Base-by-base conservation (phyloP, 1,284 basidiomycete species). In the Marasmius oreades region DNA sequence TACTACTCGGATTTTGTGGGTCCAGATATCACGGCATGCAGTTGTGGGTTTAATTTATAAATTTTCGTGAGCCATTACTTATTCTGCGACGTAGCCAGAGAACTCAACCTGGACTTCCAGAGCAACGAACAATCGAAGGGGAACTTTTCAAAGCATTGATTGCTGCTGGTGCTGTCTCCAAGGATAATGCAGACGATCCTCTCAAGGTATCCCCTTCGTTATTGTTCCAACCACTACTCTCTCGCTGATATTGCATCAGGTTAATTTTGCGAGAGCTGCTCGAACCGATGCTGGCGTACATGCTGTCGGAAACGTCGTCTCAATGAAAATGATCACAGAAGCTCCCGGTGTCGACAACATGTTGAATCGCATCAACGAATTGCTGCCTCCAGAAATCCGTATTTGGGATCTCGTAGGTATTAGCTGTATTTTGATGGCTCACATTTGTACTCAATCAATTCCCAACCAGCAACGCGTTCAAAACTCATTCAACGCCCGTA, bases 271-370 rank as follows among this genome's bases (percentile, higher is more conserved):
- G 45, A 85, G 97, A 37, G 93, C 96, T 2, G 97, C 97, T 5
- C 80, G 97, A 2, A 99, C 97, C 0, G 97, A 99, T 70, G 92
- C 95, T 1, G 97, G 97, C 18, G 97, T 99, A 5, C 95, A 98
- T 68, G 97, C 97, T 5, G 95, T 95, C 6, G 93, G 95, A 11
- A 99, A 99, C 69, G 78, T 94, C 26, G 86, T 98, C 14, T 93
- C 92, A 7, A 79, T 97, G 70, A 98, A 97, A 72, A 80, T 96
- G 76, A 97, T 97, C 65, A 80, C 86, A 22, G 71, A 77, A 20
- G 80, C 92, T 11, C 91, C 93, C 1, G 85, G 84, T 14, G 79
- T 91, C 2, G 75, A 79, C 26, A 86, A 90, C 64, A 73, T 96
- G 55, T 82, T 92, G 0, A 76, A 78, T n/a, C 82, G 84, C 42